Conservation (phyloP, 208 protist genomes). For the Trypanosoma melophagium region DNA sequence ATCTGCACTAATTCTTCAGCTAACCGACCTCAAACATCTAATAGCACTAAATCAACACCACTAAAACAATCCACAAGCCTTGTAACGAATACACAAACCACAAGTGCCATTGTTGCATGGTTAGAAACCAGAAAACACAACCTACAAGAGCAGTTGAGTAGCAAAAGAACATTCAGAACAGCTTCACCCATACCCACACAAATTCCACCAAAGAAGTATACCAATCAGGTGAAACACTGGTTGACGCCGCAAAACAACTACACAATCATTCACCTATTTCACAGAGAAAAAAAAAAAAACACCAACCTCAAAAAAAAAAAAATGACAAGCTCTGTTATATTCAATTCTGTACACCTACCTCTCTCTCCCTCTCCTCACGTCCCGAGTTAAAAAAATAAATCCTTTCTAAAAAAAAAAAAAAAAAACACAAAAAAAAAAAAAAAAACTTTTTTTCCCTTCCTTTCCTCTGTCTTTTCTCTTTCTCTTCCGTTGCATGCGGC, state of each 20-base stretch:
- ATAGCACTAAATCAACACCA: neutral
- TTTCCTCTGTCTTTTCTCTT: too few species aligned
- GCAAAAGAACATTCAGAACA: neutral
- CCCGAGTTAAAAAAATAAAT: too few species aligned
- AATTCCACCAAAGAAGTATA: neutral
- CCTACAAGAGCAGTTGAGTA: neutral
- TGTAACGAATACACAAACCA: neutral
- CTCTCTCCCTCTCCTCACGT: too few species aligned
- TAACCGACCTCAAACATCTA: too few species aligned
- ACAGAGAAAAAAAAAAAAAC: neutral
- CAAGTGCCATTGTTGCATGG: neutral
- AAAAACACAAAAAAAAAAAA: too few species aligned
- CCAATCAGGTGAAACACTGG: constrained; percentile 10
- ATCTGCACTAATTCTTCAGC: too few species aligned
- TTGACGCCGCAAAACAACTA: constrained; percentile 5
- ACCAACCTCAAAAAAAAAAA: neutral
- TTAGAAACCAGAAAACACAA: neutral
- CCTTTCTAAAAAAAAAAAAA: too few species aligned
- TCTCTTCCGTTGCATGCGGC: too few species aligned
- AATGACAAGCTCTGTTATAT: neutral
- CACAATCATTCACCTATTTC: neutral
- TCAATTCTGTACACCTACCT: too few species aligned
- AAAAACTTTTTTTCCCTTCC: too few species aligned
- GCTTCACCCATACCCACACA: neutral
- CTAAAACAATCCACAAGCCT: neutral